Base-by-base conservation (phyloP, 2,329 filamentous ascomycete species). In the Penicillium sp. region DNA sequence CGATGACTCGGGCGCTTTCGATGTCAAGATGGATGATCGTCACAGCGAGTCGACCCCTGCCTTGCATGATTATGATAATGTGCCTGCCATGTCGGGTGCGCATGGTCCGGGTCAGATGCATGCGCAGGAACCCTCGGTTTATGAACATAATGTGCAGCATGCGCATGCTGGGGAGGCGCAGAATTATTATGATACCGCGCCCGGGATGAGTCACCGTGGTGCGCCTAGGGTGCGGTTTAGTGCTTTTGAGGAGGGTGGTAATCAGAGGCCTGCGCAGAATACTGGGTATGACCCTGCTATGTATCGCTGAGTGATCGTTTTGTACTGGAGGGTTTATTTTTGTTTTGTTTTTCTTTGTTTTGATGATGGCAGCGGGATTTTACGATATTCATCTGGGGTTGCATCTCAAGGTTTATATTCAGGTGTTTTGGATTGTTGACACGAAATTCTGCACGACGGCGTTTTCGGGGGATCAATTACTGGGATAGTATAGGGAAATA, bases 271-370 rank as follows among this genome's bases (percentile, higher is more conserved):
- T 3, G 51, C 58, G 21, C 68, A 71, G 58, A 68, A 75, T 58
- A 75, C 73, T 25, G 65, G 63, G 3, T 76, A 76, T 69, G 74
- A 75, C 36, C 65, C 72, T 38, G 66, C 62, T 13, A 64, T 61
- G 36, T 71, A 72, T 63, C 65, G 71, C 34, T 74, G 58, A 72
- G 54, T 15, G 50, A 5, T 7, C 1, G 3, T 29, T 29, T 31
- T 19, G 19, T 34, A 25, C 5, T 34, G 23, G n/a, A 9, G 29
- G 36, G 15, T 46, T 49, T 56, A 19, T 10, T 39, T 49, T 5
- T 40, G 15, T 33, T 21, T 25, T 21, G 2, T 27, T 34, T 34
- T 44, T 38, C 5, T 57, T 33, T 40, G 13, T 5, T 7, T 41
- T 33, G 34, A 43, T 39, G 31, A 25, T 15, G 31, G 33, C 23